These are phyloP conservation scores for Penicillium sp. DNA, from an alignment of 2,329 filamentous ascomycete genomes.

Conservation along the genomic window DNA sequence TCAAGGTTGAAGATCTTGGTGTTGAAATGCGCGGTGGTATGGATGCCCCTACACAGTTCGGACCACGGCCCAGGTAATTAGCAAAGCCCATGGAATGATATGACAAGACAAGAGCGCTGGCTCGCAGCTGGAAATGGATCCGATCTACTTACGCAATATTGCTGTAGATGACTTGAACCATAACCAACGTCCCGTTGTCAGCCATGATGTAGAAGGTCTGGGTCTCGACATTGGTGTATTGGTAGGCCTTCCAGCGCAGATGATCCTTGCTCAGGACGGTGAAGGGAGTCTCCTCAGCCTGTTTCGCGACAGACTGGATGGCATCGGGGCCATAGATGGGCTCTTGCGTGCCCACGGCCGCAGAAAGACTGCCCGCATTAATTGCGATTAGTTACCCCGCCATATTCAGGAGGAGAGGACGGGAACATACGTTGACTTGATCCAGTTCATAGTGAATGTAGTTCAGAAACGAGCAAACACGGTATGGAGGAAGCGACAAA, in stretches of 20 bases:
- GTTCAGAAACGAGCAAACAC: neutral
- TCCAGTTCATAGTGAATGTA: constrained; percentile 83
- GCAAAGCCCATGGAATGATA: neutral
- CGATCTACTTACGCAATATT: constrained; percentile 77
- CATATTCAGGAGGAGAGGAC: constrained; percentile 10
- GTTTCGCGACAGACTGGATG: constrained; percentile 81
- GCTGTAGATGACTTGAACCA: constrained; percentile 95
- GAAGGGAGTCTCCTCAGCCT: constrained; percentile 76
- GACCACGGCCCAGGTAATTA: constrained; percentile 6
- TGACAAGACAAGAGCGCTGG: neutral
- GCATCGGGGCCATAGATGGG: constrained; percentile 91
- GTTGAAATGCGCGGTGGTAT: constrained; percentile 91
- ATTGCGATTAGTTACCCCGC: constrained; percentile 48
- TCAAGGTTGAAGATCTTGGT: constrained; percentile 85
- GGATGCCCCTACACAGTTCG: constrained; percentile 69
- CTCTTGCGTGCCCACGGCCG: constrained; percentile 94
- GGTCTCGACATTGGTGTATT: constrained; percentile 89
- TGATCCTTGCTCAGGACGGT: constrained; percentile 78
- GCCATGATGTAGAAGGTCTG: constrained; percentile 90
- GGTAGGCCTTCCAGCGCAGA: constrained; percentile 79
- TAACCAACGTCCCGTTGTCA: constrained; percentile 74
- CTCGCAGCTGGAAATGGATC: neutral
- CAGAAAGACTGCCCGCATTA: constrained; percentile 59
- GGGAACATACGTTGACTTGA: constrained; percentile 82
- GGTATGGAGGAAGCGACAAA: constrained; percentile 12